Percentiles rank a stretch among this genome's conserved stretches.
Evolutionary conservation across 2,329 filamentous ascomycete species (phyloP).

Genomic region (Bimuria novae-zelandiae): DNA sequence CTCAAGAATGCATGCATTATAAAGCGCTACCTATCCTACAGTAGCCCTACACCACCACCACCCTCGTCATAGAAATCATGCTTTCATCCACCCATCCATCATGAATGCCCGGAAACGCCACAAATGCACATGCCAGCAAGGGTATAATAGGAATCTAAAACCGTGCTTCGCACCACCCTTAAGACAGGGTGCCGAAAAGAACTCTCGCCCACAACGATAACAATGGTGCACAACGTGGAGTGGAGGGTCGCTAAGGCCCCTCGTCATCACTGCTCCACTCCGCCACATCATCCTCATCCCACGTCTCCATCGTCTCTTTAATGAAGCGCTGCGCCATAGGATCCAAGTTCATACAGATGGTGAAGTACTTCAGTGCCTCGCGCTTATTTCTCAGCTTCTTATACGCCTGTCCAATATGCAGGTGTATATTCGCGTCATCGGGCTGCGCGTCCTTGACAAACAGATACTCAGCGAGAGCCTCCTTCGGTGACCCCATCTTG

Average conservation of each 20-base stretch:
- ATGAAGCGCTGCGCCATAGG: slow-evolving; percentile 95
- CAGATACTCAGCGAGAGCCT: slow-evolving; percentile 80
- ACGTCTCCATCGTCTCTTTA: slow-evolving; percentile 92
- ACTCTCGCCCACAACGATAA: not conserved
- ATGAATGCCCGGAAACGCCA: not conserved
- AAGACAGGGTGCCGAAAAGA: not conserved
- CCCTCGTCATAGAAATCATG: no score
- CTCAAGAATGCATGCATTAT: no score
- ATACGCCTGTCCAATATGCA: slow-evolving; percentile 80
- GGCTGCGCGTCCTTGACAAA: slow-evolving; percentile 90
- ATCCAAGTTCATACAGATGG: slow-evolving; percentile 91
- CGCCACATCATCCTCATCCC: slow-evolving; percentile 72
- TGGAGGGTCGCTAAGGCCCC: not conserved
- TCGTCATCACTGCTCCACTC: slow-evolving; percentile 43
- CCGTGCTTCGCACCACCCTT: not conserved
- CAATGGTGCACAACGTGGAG: not conserved
- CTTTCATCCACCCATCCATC: not conserved
- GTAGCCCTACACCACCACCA: no score
- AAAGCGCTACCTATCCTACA: no score
- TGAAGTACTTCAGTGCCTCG: slow-evolving; percentile 89
- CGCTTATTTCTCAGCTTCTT: slow-evolving; percentile 65
- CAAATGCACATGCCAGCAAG: not conserved
- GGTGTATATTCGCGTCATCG: slow-evolving; percentile 95
- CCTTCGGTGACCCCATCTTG: slow-evolving; percentile 69
- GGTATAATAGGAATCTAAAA: not conserved